Conservation (phyloP, 1,284 basidiomycete genomes). For the Macrocystidia cucumis region DNA sequence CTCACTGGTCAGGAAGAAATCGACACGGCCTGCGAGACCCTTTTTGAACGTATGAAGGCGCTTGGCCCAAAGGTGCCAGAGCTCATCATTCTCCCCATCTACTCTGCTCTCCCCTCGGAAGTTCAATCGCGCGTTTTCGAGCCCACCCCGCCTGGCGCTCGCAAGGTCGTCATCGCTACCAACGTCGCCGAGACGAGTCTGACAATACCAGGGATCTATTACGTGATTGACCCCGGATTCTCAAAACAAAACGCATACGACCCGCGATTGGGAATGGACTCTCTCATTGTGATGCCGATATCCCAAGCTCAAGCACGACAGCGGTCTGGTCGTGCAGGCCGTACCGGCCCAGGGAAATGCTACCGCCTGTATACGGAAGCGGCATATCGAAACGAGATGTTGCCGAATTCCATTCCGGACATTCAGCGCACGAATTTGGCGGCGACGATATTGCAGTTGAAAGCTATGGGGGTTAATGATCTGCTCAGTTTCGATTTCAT, state of each 20-base stretch:
- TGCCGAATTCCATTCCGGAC: slow-evolving; percentile 96
- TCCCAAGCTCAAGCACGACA: slow-evolving; percentile 98
- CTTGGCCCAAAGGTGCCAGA: slow-evolving; percentile 96
- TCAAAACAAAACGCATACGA: slow-evolving; percentile 99
- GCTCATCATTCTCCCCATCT: slow-evolving; percentile 93
- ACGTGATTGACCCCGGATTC: slow-evolving; percentile 98
- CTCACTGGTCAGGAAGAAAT: slow-evolving; percentile 99
- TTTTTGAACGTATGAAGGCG: slow-evolving; percentile 98
- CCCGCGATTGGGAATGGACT: slow-evolving; percentile 96
- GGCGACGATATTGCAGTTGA: slow-evolving; percentile 90
- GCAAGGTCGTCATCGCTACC: slow-evolving; percentile 97
- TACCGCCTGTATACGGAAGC: slow-evolving; percentile 98
- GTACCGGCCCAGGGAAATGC: slow-evolving; percentile 97
- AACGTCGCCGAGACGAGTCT: slow-evolving; percentile 99
- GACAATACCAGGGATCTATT: slow-evolving; percentile 98
- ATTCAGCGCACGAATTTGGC: slow-evolving; percentile 95
- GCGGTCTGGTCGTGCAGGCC: slow-evolving; percentile 90
- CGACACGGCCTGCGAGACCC: slow-evolving; percentile 94
- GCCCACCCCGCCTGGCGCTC: slow-evolving; percentile 91
- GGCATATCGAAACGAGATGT: slow-evolving; percentile 97
- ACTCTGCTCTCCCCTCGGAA: slow-evolving; percentile 95
- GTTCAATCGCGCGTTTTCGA: slow-evolving; percentile 98
- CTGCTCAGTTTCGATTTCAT: slow-evolving; percentile 98
- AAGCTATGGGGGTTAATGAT: slow-evolving; percentile 99
- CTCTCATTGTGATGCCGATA: slow-evolving; percentile 97